Evolutionary conservation across 768 basidiomycete species (phyloP).

Genomic region (Gloeopeniophorella convolvens): DNA sequence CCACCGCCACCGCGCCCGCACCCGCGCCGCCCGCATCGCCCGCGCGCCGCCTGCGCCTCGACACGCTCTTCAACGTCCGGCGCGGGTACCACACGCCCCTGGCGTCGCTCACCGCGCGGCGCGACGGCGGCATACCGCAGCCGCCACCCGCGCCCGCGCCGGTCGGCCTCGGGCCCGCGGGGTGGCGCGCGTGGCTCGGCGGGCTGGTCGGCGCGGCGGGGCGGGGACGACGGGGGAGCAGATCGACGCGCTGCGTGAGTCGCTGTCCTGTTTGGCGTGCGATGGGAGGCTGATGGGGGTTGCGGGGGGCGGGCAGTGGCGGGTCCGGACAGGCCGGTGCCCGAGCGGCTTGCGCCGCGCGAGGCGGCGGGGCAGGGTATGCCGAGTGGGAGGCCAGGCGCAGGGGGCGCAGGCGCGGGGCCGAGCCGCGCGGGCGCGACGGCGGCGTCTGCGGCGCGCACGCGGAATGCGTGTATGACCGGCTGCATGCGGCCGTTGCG

Average conservation of each 20-base stretch:
- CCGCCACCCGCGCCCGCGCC: slow-evolving; percentile 57
- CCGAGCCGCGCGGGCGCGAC: slow-evolving; percentile 13
- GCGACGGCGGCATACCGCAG: slow-evolving; percentile 25
- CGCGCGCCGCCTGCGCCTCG: slow-evolving; percentile 39
- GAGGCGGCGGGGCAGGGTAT: slow-evolving; percentile 1
- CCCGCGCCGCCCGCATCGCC: slow-evolving; percentile 19
- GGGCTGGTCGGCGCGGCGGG: slow-evolving; percentile 33
- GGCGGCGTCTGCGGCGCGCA: slow-evolving; percentile 21
- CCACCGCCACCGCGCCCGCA: not conserved
- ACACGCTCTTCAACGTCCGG: slow-evolving; percentile 53
- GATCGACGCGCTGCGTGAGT: slow-evolving; percentile 52
- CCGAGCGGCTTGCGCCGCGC: slow-evolving; percentile 26
- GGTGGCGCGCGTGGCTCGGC: slow-evolving; percentile 45
- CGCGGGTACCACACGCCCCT: slow-evolving; percentile 45
- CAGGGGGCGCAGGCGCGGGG: too few relatives aligned
- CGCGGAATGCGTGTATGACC: slow-evolving; percentile 27
- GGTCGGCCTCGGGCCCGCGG: slow-evolving; percentile 48
- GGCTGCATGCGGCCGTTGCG: slow-evolving; percentile 40
- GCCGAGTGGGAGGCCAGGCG: slow-evolving; percentile 9
- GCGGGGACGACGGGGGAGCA: slow-evolving; percentile 52
- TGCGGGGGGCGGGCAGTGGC: slow-evolving; percentile 41
- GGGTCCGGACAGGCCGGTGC: slow-evolving; percentile 56
- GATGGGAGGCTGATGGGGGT: not conserved
- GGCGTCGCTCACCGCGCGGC: slow-evolving; percentile 43
- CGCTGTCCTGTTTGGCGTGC: not conserved